phyloP scores from a whole-genome alignment of 192 early-diverging fungal genomes.

The Gryganskiella cystojenkinii region DNA sequence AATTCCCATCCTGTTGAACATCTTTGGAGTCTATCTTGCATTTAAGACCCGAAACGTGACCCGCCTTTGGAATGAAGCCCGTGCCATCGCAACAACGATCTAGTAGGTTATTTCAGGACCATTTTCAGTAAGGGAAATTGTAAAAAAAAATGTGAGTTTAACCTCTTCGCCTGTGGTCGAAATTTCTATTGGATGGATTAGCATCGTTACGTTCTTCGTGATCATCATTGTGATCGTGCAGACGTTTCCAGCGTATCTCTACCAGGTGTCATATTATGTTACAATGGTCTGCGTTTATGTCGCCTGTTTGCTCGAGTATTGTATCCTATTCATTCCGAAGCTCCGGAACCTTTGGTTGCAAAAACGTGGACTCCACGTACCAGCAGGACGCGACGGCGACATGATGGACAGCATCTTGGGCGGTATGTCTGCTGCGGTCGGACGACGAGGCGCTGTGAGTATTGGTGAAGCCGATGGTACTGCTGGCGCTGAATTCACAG shows the following conservation, averaged over 20 bases:
- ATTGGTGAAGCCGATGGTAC: not conserved
- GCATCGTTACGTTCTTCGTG: constrained; percentile 31
- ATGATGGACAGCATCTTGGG: constrained; percentile 19
- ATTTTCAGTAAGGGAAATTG: not conserved
- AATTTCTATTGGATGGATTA: constrained; percentile 3
- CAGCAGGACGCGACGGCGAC: constrained; percentile 22
- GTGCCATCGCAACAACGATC: constrained; percentile 25
- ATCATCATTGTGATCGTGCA: constrained; percentile 34
- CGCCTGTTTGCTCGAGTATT: constrained; percentile 11
- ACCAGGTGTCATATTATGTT: constrained; percentile 22
- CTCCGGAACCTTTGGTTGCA: constrained; percentile 31
- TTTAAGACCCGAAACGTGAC: constrained; percentile 38
- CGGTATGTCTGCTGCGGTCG: not conserved
- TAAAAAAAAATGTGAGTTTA: not conserved
- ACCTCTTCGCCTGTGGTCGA: too few species aligned
- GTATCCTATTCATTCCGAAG: constrained; percentile 33
- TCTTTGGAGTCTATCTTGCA: constrained; percentile 33
- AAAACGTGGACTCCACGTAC: constrained; percentile 26
- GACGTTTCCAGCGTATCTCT: constrained; percentile 4
- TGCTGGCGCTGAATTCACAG: too few species aligned
- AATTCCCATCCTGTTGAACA: constrained; percentile 6
- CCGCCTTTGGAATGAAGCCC: constrained; percentile 36
- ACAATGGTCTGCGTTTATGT: constrained; percentile 18
- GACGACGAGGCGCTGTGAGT: not conserved
- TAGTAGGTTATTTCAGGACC: constrained; percentile 6